A percentile compares a stretch with the other conserved stretches of the same genome.
Evolutionary conservation across 768 basidiomycete genomes (phyloP).

Genomic region (Suillus americanus): DNA sequence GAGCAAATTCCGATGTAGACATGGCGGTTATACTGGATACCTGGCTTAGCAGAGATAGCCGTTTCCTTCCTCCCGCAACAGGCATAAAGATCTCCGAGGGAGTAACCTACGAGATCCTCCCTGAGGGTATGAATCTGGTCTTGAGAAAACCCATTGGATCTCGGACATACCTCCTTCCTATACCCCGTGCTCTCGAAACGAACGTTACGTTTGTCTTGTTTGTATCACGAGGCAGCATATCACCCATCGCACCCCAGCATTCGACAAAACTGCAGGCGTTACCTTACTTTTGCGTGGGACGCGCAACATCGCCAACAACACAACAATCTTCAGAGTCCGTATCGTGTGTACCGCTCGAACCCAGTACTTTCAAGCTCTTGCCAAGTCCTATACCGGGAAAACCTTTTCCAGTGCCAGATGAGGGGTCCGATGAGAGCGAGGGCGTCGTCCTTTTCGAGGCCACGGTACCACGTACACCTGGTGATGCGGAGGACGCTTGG

Average conservation of each 20-base stretch:
- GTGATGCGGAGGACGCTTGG: slow-evolving; percentile 32
- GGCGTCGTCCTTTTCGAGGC: slow-evolving; percentile 67
- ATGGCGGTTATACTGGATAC: slow-evolving; percentile 47
- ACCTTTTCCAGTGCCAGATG: slow-evolving; percentile 63
- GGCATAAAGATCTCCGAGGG: slow-evolving; percentile 11
- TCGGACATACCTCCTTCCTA: slow-evolving; percentile 53
- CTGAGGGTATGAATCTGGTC: slow-evolving; percentile 38
- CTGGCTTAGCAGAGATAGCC: slow-evolving; percentile 67
- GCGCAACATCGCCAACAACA: background rate
- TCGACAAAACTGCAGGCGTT: slow-evolving; percentile 44
- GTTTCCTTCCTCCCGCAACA: slow-evolving; percentile 36
- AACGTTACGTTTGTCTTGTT: slow-evolving; percentile 48
- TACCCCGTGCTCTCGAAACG: slow-evolving; percentile 8
- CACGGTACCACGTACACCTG: slow-evolving; percentile 29
- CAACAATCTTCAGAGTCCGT: slow-evolving; percentile 15
- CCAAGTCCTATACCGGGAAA: slow-evolving; percentile 56
- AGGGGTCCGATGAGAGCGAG: slow-evolving; percentile 75
- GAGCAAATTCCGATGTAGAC: slow-evolving; percentile 20
- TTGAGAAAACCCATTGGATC: slow-evolving; percentile 43
- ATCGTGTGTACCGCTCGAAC: slow-evolving; percentile 42
- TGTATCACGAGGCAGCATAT: slow-evolving; percentile 59
- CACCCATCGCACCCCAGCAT: slow-evolving; percentile 49
- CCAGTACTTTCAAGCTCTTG: slow-evolving; percentile 56
- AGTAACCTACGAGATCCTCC: slow-evolving; percentile 38
- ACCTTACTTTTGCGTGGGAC: slow-evolving; percentile 45